Conservation (phyloP, 2,329 filamentous ascomycete species). For the Hymenoscyphus scutula region DNA sequence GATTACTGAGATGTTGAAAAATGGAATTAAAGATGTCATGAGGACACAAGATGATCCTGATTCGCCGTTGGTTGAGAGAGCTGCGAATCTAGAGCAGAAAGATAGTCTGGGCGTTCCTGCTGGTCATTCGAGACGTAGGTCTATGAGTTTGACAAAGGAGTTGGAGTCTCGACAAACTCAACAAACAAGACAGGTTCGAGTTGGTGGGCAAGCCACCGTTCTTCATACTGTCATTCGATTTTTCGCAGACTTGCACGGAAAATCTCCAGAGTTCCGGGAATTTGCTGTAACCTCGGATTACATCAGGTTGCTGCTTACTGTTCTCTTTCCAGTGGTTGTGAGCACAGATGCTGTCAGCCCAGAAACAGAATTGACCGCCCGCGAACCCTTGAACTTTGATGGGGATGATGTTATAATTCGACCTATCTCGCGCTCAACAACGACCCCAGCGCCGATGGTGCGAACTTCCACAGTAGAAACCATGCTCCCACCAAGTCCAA, state of each 20-base stretch:
- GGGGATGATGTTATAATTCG: slow-evolving; percentile 82
- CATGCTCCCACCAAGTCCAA: slow-evolving; percentile 45
- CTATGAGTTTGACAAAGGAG: slow-evolving; percentile 65
- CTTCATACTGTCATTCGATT: slow-evolving; percentile 78
- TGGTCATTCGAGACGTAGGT: slow-evolving; percentile 42
- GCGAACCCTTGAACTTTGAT: slow-evolving; percentile 78
- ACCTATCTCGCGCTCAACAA: slow-evolving; percentile 48
- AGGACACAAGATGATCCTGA: slow-evolving; percentile 60
- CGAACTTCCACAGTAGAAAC: slow-evolving; percentile 64
- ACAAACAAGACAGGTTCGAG: slow-evolving; percentile 46
- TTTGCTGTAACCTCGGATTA: slow-evolving; percentile 81
- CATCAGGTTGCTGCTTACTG: slow-evolving; percentile 71
- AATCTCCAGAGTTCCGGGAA: slow-evolving; percentile 75
- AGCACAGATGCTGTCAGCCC: slow-evolving; percentile 80
- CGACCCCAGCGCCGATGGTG: slow-evolving; percentile 65
- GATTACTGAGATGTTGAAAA: slow-evolving; percentile 82
- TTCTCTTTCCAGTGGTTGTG: slow-evolving; percentile 84
- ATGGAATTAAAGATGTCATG: slow-evolving; percentile 71
- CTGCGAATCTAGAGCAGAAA: slow-evolving; percentile 23
- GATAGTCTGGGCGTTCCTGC: slow-evolving; percentile 28
- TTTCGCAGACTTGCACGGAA: slow-evolving; percentile 72
- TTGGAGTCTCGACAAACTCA: slow-evolving; percentile 49
- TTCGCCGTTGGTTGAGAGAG: slow-evolving; percentile 43
- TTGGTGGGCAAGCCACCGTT: slow-evolving; percentile 60
- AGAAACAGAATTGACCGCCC: slow-evolving; percentile 82